Conservation (phyloP, 352 stramenopile genomes). For the Thalassiosira sp. region DNA sequence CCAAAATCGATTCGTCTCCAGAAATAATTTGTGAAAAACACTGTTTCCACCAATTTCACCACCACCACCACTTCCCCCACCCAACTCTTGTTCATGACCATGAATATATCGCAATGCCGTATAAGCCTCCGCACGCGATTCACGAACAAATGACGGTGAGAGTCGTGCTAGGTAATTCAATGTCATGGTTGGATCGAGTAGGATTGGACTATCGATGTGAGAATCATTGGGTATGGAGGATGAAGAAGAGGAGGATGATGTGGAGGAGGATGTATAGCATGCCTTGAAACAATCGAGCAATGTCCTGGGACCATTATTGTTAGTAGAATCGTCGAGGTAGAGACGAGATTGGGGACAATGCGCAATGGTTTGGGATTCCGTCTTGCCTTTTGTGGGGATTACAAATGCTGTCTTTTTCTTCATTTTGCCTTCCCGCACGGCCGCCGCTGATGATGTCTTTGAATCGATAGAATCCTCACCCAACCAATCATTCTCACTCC, state of each 20-base stretch:
- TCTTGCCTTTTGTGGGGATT: slow-evolving; percentile 50
- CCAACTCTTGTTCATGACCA: too few relatives aligned
- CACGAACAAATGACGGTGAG: slow-evolving; percentile 65
- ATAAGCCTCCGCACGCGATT: slow-evolving; percentile 55
- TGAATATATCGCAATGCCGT: slow-evolving; percentile 57
- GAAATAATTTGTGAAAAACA: slow-evolving; percentile 57
- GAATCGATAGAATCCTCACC: too few relatives aligned
- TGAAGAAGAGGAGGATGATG: too few relatives aligned
- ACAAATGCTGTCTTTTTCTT: slow-evolving; percentile 53
- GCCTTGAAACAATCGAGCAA: slow-evolving; percentile 66
- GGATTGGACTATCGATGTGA: slow-evolving; percentile 52
- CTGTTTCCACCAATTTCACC: neutral
- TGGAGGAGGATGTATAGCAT: slow-evolving; percentile 35
- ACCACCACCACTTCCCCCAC: too few relatives aligned
- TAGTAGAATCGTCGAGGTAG: slow-evolving; percentile 47
- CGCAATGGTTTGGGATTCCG: slow-evolving; percentile 56
- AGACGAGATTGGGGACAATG: slow-evolving; percentile 40
- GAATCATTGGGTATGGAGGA: too few relatives aligned
- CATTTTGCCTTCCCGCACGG: slow-evolving; percentile 7
- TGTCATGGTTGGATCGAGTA: slow-evolving; percentile 76
- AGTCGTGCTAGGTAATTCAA: slow-evolving; percentile 74
- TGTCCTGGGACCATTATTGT: slow-evolving; percentile 33
- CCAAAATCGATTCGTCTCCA: slow-evolving; percentile 71
- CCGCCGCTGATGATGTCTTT: too few relatives aligned
- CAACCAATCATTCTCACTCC: slow-evolving; percentile 67